Conservation (phyloP, 2,329 filamentous ascomycete species). For the Neophaeococcomyces mojaviensis region DNA sequence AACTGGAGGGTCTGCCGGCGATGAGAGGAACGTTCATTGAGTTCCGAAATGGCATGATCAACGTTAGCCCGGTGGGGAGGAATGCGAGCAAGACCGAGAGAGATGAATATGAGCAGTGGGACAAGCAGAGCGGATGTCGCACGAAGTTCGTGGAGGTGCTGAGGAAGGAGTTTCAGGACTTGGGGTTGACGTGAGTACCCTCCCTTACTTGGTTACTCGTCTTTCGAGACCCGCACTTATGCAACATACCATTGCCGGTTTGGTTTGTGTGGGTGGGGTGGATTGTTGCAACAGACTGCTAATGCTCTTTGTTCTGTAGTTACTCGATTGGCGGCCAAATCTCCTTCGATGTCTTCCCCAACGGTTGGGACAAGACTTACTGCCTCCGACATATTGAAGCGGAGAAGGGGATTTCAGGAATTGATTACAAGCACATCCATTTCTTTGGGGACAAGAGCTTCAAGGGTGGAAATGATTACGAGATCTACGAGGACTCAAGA, state of each 20-base stretch:
- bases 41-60: constrained; percentile 60
- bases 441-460: constrained; percentile 98
- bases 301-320: constrained; percentile 5
- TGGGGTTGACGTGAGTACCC: constrained; percentile 68
- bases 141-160: constrained; percentile 68
- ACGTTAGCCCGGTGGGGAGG: constrained; percentile 59
- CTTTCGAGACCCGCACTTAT: no score
- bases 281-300: no score
- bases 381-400: constrained; percentile 80
- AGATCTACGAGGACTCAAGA: constrained; percentile 77
- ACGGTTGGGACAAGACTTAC: constrained; percentile 98
- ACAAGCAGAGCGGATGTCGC: constrained; percentile 69
- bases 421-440: constrained; percentile 76
- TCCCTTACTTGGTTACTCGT: no score
- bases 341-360: constrained; percentile 96
- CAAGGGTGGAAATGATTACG: constrained; percentile 87
- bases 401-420: constrained; percentile 60
- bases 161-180: constrained; percentile 71
- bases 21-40: constrained; percentile 62
- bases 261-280: no score
- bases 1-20: constrained; percentile 50
- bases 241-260: no score
- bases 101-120: constrained; percentile 72
- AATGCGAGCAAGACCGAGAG: constrained; percentile 78
- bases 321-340: constrained; percentile 93